These are phyloP conservation scores for Pseudocercospora fijiensis DNA, from an alignment of 2,329 filamentous ascomycete species.

Conservation along the genomic window DNA sequence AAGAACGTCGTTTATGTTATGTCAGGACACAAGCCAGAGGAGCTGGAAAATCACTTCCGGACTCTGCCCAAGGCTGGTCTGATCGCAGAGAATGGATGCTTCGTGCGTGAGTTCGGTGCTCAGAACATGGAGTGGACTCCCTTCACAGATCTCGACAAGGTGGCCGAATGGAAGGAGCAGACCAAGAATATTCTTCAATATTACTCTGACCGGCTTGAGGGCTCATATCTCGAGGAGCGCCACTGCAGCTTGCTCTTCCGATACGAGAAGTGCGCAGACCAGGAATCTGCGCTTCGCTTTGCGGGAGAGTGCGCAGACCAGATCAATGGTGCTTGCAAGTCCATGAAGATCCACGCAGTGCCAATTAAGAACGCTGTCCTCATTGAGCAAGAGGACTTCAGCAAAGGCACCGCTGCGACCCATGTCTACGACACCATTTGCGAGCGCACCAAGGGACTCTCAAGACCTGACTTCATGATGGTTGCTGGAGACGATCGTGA, in stretches of 20 bases:
- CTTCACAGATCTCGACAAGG: conserved; percentile 70
- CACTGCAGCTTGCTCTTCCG: conserved; percentile 90
- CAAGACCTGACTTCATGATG: conserved; percentile 75
- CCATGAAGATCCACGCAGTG: conserved; percentile 79
- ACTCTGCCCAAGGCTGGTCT: conserved; percentile 80
- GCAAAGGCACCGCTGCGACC: conserved; percentile 79
- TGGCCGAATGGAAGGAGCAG: conserved; percentile 76
- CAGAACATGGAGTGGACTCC: conserved; percentile 67
- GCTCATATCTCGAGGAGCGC: conserved; percentile 84
- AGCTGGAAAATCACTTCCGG: conserved; percentile 82
- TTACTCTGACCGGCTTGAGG: conserved; percentile 85
- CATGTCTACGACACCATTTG: conserved; percentile 61
- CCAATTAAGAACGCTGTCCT: conserved; percentile 73
- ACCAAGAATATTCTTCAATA: conserved; percentile 82
- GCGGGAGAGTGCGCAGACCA: conserved; percentile 89
- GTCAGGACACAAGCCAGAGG: conserved; percentile 83
- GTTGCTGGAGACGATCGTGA: conserved; percentile 88
- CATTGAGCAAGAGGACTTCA: conserved; percentile 82
- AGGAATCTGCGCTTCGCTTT: conserved; percentile 70
- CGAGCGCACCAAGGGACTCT: conserved; percentile 19
- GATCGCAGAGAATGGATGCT: conserved; percentile 93
- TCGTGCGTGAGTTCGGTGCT: conserved; percentile 67
- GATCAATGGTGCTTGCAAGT: conserved; percentile 89
- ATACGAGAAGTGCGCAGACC: conserved; percentile 79
- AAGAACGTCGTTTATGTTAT: conserved; percentile 90